phyloP scores from a whole-genome alignment of 108 stramenopile genomes.

The Bacterosira constricta region DNA sequence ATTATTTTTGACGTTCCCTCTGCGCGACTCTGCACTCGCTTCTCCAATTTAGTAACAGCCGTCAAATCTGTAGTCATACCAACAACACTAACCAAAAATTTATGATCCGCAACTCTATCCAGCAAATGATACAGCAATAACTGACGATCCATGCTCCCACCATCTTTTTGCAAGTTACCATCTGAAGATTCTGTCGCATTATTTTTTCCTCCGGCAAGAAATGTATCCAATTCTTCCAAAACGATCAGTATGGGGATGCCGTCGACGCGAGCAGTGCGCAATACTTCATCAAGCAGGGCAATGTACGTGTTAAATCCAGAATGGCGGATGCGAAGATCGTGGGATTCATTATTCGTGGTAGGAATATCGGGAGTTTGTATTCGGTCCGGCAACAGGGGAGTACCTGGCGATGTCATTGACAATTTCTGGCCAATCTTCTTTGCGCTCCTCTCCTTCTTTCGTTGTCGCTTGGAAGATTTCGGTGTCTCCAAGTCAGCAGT shows the following conservation, averaged over 20 bases:
- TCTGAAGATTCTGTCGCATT: neutral
- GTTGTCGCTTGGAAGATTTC: neutral
- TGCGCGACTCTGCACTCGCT: constrained; percentile 80
- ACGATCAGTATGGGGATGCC: constrained; percentile 79
- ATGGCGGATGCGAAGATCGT: constrained; percentile 51
- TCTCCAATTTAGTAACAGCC: constrained; percentile 61
- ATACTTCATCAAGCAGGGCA: constrained; percentile 67
- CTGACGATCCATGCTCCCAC: constrained; percentile 56
- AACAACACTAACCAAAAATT: constrained; percentile 65
- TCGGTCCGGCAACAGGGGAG: neutral
- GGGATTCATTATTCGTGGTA: constrained; percentile 28
- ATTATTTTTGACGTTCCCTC: constrained; percentile 76
- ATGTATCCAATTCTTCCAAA: constrained; percentile 79
- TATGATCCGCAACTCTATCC: constrained; percentile 79
- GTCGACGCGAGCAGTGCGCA: constrained; percentile 72
- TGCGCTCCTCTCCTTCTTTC: constrained; percentile 15
- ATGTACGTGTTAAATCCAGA: constrained; percentile 74
- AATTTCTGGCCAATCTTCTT: neutral
- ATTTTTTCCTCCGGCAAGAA: constrained; percentile 33
- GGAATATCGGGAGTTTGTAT: constrained; percentile 12
- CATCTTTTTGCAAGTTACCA: constrained; percentile 5
- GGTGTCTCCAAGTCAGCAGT: neutral
- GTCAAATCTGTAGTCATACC: constrained; percentile 68
- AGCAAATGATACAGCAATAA: constrained; percentile 84
- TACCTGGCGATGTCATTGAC: constrained; percentile 9